These are phyloP conservation scores for Monosporozyma yasuniensis DNA, from an alignment of 805 yeast genomes.

Conservation along the genomic window DNA sequence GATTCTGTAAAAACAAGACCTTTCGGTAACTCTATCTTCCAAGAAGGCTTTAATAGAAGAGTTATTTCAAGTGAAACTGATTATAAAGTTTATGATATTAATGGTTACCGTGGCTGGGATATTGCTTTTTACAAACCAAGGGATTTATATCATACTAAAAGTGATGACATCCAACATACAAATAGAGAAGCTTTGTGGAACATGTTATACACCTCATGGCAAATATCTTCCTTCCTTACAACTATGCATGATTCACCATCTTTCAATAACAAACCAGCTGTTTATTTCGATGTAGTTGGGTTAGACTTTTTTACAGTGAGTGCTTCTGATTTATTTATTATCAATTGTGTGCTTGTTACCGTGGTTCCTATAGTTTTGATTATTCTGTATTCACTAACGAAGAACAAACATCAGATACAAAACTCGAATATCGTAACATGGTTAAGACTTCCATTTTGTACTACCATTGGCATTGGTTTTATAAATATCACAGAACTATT, in stretches of 20 bases:
- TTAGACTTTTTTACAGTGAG: conserved; percentile 46
- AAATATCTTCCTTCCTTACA: conserved; percentile 43
- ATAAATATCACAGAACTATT: conserved; percentile 33
- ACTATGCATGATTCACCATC: conserved; percentile 21
- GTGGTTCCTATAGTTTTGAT: conserved; percentile 46
- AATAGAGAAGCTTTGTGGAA: conserved; percentile 69
- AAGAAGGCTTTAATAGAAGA: conserved; percentile 73
- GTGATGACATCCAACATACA: conserved; percentile 59
- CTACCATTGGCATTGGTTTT: conserved; percentile 36
- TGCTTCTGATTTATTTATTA: conserved; percentile 37
- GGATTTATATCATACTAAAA: conserved; percentile 68
- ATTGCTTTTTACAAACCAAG: conserved; percentile 85
- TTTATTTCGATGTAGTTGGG: conserved; percentile 59
- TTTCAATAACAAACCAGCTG: conserved; percentile 36
- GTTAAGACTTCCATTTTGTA: conserved; percentile 53
- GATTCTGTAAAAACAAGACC: conserved; percentile 49
- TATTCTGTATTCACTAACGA: conserved; percentile 40
- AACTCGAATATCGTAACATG: conserved; percentile 33
- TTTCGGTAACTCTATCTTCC: conserved; percentile 71
- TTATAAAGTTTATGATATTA: conserved; percentile 56
- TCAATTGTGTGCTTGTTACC: conserved; percentile 45
- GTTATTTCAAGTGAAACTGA: conserved; percentile 77
- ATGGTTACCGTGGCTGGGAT: conserved; percentile 78
- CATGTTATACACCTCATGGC: conserved; percentile 68
- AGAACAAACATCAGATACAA: conserved; percentile 41